phyloP scores from a whole-genome alignment of 2,329 filamentous ascomycete genomes.

The Curvularia sp. region DNA sequence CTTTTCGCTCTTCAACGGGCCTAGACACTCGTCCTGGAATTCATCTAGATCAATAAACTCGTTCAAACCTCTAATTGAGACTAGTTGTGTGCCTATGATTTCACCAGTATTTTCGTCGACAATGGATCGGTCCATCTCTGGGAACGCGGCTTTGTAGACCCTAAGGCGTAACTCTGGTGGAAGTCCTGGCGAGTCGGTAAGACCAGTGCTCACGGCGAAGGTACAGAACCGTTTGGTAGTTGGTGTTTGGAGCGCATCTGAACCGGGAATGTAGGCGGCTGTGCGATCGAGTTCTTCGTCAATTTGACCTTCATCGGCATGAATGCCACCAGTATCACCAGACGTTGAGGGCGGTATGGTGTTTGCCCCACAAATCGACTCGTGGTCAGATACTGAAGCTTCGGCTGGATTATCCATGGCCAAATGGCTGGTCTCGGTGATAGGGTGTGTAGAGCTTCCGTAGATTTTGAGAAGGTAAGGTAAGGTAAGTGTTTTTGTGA shows the following conservation, averaged over 20 bases:
- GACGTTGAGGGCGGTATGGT: not conserved
- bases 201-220: not conserved
- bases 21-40: too few relatives aligned
- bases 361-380: not conserved
- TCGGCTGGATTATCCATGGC: not conserved
- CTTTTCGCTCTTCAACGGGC: too few relatives aligned
- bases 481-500: not conserved
- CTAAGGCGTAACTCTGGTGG: not conserved
- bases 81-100: not conserved
- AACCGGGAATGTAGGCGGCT: too few relatives aligned
- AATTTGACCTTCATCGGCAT: not conserved
- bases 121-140: not conserved
- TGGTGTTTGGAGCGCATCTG: not conserved
- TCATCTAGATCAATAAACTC: too few relatives aligned
- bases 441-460: not conserved
- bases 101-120: not conserved
- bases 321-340: not conserved
- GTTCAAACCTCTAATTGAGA: not conserved
- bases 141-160: constrained; percentile 3
- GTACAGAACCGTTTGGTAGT: not conserved
- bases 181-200: not conserved
- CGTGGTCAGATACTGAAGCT: not conserved
- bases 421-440: not conserved
- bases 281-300: not conserved
- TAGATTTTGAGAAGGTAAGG: not conserved